Evolutionary conservation across 495 filamentous ascomycete species (phyloP), one percentile per base, ranked within the genome.

Genomic region (Platismatia glauca): DNA sequence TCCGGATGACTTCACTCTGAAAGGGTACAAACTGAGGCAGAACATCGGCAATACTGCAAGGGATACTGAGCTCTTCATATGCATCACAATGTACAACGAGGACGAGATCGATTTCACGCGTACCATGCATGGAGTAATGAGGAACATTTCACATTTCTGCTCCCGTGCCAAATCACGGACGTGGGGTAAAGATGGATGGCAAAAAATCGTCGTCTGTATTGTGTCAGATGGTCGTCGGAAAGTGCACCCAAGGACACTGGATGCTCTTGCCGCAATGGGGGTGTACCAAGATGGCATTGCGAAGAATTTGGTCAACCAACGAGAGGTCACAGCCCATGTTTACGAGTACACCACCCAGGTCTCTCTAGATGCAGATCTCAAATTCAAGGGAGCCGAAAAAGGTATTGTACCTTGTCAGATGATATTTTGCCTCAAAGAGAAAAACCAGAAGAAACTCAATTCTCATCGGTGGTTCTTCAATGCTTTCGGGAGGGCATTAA

Each of bases 381-480:
- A 96, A 74, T 97, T 99, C 79, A 97, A 97, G 79, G 95, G 95
- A 39, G 95, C 94, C 5, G 95, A 99, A 76, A 97, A 97, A 76
- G 94, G 95, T 20, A 97, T 97, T 65, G 88, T 97, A n/a, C 95
- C 95, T 7, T 95, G 90, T 72, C 95, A 99, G 76, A 92, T 97
- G 78, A 91, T 99, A 63, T 97, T 99, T 72, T 99, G 95, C 72
- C 76, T 99, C 59, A 99, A 99, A 77, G 95, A 99, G 71, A 90
- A 95, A 75, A 99, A 99, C 73, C 81, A 86, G 69, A 96, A 96
- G 79, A 99, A 97, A 77, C 81, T 99, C 57, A 99, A 99, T 77
- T 96, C 90, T 7, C 95, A 99, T 76, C 85, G 95, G 57, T 99
- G 95, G 95, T 96, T 97, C 76, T 99, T 99, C 77, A 97, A 99